Conservation (phyloP, 2,329 filamentous ascomycete species). For the Metarhizium guizhouense region DNA sequence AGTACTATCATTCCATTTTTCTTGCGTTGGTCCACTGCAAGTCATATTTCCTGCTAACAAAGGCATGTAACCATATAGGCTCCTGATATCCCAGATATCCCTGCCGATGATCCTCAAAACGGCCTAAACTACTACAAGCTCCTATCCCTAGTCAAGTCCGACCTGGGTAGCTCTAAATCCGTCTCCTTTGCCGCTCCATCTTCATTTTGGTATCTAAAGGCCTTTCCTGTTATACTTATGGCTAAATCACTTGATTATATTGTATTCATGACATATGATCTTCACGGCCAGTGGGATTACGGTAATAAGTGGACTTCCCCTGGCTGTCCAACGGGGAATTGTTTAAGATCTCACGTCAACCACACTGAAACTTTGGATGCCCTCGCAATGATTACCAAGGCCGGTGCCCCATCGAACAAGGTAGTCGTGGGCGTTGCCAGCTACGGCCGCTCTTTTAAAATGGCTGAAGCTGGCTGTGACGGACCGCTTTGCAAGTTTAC, state of each 20-base stretch:
- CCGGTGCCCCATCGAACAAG: no score
- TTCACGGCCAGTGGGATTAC: conserved; percentile 25
- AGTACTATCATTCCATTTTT: not conserved
- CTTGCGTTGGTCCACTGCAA: not conserved
- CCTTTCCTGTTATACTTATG: conserved; percentile 20
- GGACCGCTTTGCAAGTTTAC: conserved; percentile 16
- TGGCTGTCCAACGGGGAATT: conserved; percentile 21
- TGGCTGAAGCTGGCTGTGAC: conserved; percentile 19
- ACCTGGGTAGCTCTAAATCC: conserved; percentile 11
- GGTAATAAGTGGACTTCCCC: conserved; percentile 16
- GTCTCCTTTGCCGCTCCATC: conserved; percentile 22
- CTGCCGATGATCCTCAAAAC: conserved; percentile 11
- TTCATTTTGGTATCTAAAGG: conserved; percentile 26
- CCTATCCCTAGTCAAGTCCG: conserved; percentile 3
- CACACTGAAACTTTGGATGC: conserved; percentile 20
- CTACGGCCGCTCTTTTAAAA: no score
- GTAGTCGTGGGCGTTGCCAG: no score
- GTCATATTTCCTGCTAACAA: not conserved
- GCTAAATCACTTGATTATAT: conserved; percentile 21
- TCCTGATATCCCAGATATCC: conserved; percentile 19
- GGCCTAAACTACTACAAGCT: conserved; percentile 11
- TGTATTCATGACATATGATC: conserved; percentile 26
- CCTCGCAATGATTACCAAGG: no score
- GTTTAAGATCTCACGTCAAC: conserved; percentile 26
- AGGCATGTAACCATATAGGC: conserved; percentile 1